Evolutionary conservation across 306 rosid species (phyloP), one percentile per base, ranked within the genome.

Genomic region (Comarum palustre): DNA sequence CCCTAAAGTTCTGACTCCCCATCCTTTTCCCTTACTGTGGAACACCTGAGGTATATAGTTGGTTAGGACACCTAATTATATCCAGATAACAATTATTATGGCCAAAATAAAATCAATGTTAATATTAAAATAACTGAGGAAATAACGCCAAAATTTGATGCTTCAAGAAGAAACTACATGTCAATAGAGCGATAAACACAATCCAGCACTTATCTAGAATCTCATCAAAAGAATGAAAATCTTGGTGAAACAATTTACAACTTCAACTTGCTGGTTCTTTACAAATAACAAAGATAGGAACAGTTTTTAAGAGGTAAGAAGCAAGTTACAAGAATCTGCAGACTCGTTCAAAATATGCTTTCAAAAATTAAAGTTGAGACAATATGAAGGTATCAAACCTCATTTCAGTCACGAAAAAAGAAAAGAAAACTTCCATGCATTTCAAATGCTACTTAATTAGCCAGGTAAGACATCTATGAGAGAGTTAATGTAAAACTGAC

Each of bases 1-100:
- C 77, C 91, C 90, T 3, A 89, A 85, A 24, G 91, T 46, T 86
- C 97, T 87, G 22, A 93, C 64, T 45, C 97, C 98, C 98, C 98
- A 93, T 34, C 97, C 98, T 73, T 93, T 93, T 78, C 86, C 85
- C 81, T 84, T 24, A 57, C 94, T 89, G 72, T 80, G 72, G 81
- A 85, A 93, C 29, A 93, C 92, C 98, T 93, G 81, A 76, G 73
- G 57, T 73, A 82, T 46, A 24, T 51, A 24, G 15, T 24, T 55
- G 22, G 61, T 55, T 55, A 55, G 16, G 16, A 55, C 7, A 9
- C 22, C 9, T 17, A 39, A 45, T 8, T 48, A 58, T 50, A 17
- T 43, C 13, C 45, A 10, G 24, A 25, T 13, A 54, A 66, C 36
- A 38, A 25, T 52, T 41, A 39, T 13, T 5, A 54, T 41, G 20